phyloP scores from a whole-genome alignment of 768 basidiomycete species.

The Ramaria rubella region DNA sequence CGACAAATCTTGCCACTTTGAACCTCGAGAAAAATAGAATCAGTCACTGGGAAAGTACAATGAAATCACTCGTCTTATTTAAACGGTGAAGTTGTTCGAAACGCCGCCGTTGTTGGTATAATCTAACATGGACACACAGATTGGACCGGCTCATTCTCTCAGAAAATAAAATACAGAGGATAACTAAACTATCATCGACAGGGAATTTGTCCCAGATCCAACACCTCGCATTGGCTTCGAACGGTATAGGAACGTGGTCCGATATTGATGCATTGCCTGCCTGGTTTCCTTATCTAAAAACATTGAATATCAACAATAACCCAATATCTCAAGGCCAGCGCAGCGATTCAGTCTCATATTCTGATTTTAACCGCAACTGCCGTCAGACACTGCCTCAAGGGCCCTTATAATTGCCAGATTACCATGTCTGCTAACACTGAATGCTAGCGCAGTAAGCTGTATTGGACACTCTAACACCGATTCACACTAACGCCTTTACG shows the following conservation, averaged over 20 bases:
- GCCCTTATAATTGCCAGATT: constrained; percentile 63
- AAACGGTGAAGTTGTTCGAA: constrained; percentile 30
- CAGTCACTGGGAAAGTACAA: constrained; percentile 47
- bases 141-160: constrained; percentile 61
- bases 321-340: constrained; percentile 53
- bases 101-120: not conserved
- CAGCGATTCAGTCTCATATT: not conserved
- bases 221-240: constrained; percentile 59
- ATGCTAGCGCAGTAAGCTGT: constrained; percentile 40
- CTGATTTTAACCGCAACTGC: not conserved
- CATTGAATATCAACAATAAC: constrained; percentile 55
- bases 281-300: constrained; percentile 66
- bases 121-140: constrained; percentile 29
- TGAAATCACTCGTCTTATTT: constrained; percentile 37
- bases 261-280: constrained; percentile 55
- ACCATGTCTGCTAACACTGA: constrained; percentile 53
- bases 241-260: constrained; percentile 51
- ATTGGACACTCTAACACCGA: not conserved
- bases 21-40: constrained; percentile 70
- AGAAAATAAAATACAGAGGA: constrained; percentile 48
- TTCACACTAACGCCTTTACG: constrained; percentile 4
- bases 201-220: constrained; percentile 31
- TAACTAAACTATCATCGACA: constrained; percentile 30
- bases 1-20: constrained; percentile 18
- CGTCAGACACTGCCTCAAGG: constrained; percentile 36